Conservation (phyloP, 148 eudicot genomes). For the Persicaria tinctoria region DNA sequence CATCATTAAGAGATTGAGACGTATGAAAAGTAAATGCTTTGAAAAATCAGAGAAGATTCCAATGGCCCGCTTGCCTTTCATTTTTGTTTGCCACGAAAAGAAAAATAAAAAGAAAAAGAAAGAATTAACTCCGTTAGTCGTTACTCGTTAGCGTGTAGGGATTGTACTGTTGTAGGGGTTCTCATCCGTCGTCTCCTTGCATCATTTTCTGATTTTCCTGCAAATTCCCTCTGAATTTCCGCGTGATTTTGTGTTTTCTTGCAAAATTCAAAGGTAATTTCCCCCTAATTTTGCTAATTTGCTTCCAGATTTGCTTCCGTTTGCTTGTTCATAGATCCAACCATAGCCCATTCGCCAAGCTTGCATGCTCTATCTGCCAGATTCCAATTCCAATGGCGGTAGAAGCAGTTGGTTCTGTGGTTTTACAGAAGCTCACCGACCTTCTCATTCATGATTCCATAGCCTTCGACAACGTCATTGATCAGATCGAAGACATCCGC, state of each 20-base stretch:
- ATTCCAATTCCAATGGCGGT: slow-evolving; percentile 16
- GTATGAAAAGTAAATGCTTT: too few species aligned
- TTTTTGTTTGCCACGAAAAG: too few species aligned
- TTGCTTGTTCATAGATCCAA: neutral
- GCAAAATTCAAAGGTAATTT: neutral
- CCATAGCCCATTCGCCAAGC: neutral
- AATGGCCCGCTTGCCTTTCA: too few species aligned
- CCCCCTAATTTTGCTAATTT: neutral
- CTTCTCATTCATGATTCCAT: slow-evolving; percentile 20
- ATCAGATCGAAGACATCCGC: slow-evolving; percentile 21
- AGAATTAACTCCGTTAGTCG: too few species aligned
- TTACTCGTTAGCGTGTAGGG: too few species aligned
- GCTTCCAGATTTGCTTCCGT: neutral
- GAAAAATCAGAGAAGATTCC: too few species aligned
- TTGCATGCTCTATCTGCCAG: neutral
- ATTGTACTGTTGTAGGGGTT: too few species aligned
- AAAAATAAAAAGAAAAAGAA: too few species aligned
- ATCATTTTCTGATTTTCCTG: too few species aligned
- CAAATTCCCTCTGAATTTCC: neutral
- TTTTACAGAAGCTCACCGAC: slow-evolving; percentile 21
- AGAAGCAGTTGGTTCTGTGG: slow-evolving; percentile 22
- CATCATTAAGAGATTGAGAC: too few species aligned
- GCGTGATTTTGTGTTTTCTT: neutral
- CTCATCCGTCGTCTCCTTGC: too few species aligned
- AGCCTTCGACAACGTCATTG: slow-evolving; percentile 15